Conservation (phyloP, 352 stramenopile genomes). For the Pythium sukuiense region DNA sequence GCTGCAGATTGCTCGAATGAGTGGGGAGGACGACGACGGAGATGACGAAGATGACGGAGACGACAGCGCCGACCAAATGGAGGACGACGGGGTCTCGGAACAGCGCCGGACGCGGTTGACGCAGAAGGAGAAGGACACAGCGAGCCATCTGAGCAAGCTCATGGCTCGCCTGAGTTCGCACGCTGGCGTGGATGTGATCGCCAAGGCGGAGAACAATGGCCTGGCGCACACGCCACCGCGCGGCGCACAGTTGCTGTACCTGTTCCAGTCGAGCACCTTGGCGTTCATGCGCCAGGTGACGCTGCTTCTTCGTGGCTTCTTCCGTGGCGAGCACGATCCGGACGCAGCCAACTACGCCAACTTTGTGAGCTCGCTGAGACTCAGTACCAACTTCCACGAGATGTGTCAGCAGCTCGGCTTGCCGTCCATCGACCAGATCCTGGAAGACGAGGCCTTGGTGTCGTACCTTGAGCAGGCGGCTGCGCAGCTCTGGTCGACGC, state of each 20-base stretch:
- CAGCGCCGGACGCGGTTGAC: slow-evolving; percentile 34
- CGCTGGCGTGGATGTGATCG: slow-evolving; percentile 41
- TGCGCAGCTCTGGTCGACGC: slow-evolving; percentile 42
- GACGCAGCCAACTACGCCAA: slow-evolving; percentile 77
- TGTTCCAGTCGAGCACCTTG: slow-evolving; percentile 77
- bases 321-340: slow-evolving; percentile 74
- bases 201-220: slow-evolving; percentile 24
- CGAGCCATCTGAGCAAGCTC: slow-evolving; percentile 26
- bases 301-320: slow-evolving; percentile 71
- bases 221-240: slow-evolving; percentile 34
- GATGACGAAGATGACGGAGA: slow-evolving; percentile 26
- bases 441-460: slow-evolving; percentile 48
- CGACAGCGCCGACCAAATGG: slow-evolving; percentile 22
- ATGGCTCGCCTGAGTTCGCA: slow-evolving; percentile 48
- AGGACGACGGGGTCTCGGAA: slow-evolving; percentile 14
- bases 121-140: slow-evolving; percentile 17
- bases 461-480: slow-evolving; percentile 59
- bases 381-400: slow-evolving; percentile 73
- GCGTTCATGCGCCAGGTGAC: slow-evolving; percentile 81
- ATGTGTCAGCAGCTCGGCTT: slow-evolving; percentile 78
- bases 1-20: slow-evolving; percentile 56
- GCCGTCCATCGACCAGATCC: slow-evolving; percentile 54
- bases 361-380: slow-evolving; percentile 70
- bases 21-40: slow-evolving; percentile 51
- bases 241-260: slow-evolving; percentile 54